phyloP scores from a whole-genome alignment of 768 basidiomycete species.

The Lactarius evosmus region DNA sequence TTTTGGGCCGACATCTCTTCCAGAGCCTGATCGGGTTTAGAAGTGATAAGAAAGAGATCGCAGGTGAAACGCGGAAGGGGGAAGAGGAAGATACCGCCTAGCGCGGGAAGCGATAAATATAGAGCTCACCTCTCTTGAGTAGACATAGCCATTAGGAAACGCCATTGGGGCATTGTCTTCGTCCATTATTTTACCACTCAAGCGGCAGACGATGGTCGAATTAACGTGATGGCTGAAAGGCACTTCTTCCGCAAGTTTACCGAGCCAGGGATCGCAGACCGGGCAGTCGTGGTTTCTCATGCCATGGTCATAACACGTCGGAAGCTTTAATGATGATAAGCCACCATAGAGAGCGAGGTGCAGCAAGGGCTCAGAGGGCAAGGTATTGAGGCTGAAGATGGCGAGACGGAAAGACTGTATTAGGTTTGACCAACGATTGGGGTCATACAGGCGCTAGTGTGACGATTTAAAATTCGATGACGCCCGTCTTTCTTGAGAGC shows the following conservation, averaged over 20 bases:
- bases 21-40: constrained; percentile 54
- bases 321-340: constrained; percentile 84
- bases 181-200: constrained; percentile 93
- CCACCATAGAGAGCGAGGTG: constrained; percentile 89
- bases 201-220: constrained; percentile 89
- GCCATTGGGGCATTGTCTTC: constrained; percentile 91
- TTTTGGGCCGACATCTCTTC: constrained; percentile 84
- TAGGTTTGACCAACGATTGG: constrained; percentile 70
- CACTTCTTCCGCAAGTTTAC: constrained; percentile 76
- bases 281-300: constrained; percentile 86
- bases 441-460: constrained; percentile 76
- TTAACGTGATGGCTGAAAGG: constrained; percentile 93
- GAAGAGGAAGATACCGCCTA: not conserved
- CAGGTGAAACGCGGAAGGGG: not conserved
- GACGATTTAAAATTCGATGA: constrained; percentile 9
- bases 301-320: constrained; percentile 66
- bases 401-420: constrained; percentile 78
- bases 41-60: not conserved
- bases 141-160: constrained; percentile 88
- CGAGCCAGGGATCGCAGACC: constrained; percentile 77
- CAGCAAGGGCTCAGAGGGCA: constrained; percentile 84
- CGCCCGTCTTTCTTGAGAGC: not conserved
- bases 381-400: constrained; percentile 81
- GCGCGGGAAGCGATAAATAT: not conserved
- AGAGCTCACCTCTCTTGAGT: constrained; percentile 80